These are phyloP conservation scores for Castanea crenata DNA, from an alignment of 306 rosid species.

Conservation along the genomic window DNA sequence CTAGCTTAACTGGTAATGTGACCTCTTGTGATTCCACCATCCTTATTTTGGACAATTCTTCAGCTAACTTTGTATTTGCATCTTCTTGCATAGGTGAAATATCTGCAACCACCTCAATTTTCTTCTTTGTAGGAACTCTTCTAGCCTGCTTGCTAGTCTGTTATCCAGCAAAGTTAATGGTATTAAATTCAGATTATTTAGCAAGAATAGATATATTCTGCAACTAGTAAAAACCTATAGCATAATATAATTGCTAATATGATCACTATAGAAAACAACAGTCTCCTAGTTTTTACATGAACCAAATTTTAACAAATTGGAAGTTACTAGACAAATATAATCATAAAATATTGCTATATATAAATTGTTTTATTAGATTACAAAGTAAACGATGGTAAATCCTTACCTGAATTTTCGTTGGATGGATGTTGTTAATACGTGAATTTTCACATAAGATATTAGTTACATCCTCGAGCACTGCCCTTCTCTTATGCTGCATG, in stretches of 20 bases:
- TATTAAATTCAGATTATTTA: neutral
- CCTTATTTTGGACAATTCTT: conserved; percentile 67
- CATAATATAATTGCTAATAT: conserved; percentile 1
- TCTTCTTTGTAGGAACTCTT: conserved; percentile 38
- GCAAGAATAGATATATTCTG: conserved; percentile 2
- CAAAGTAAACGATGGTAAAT: neutral
- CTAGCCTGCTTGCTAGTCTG: conserved; percentile 38
- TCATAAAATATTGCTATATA: neutral
- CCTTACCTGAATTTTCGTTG: conserved; percentile 52
- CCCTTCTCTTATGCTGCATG: conserved; percentile 61
- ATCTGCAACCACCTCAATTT: conserved; percentile 29
- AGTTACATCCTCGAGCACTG: conserved; percentile 66
- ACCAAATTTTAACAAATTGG: neutral
- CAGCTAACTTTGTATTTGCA: conserved; percentile 56
- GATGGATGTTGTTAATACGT: conserved; percentile 11
- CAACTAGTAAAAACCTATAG: neutral
- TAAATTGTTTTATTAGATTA: neutral
- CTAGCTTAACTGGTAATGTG: conserved; percentile 23
- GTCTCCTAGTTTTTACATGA: neutral
- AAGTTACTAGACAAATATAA: conserved; percentile 3
- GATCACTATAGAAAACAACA: neutral
- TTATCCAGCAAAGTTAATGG: conserved; percentile 30
- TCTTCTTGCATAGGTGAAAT: conserved; percentile 48
- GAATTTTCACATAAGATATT: conserved; percentile 31
- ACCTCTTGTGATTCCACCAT: conserved; percentile 51